Percentiles rank a stretch among this genome's conserved stretches.
Conservation (phyloP, 768 basidiomycete species). For the Leccinum disarticulatum region DNA sequence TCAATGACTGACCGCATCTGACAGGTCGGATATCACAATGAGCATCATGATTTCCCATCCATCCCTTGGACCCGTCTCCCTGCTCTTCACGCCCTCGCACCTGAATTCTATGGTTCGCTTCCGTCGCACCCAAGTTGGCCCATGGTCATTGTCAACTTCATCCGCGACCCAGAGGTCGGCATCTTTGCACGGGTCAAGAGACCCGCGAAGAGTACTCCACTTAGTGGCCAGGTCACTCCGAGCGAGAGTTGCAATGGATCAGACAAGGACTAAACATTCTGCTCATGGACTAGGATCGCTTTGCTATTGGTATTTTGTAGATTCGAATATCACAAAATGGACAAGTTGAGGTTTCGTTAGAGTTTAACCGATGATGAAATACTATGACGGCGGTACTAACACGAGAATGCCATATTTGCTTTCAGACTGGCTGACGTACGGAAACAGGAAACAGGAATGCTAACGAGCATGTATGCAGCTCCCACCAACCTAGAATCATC, state of each 20-base stretch:
- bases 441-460: slow-evolving; percentile 6
- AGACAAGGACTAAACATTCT: slow-evolving; percentile 17
- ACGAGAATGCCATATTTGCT: slow-evolving; percentile 10
- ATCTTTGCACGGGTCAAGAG: slow-evolving; percentile 88
- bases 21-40: slow-evolving; percentile 97
- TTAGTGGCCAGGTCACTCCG: slow-evolving; percentile 21
- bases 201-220: slow-evolving; percentile 39
- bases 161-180: slow-evolving; percentile 84
- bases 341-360: not conserved
- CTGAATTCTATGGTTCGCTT: slow-evolving; percentile 88
- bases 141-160: slow-evolving; percentile 93
- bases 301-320: slow-evolving; percentile 18
- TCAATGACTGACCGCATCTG: slow-evolving; percentile 32
- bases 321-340: slow-evolving; percentile 11
- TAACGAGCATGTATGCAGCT: slow-evolving; percentile 18
- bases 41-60: slow-evolving; percentile 98
- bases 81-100: slow-evolving; percentile 75
- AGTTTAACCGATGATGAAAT: not conserved
- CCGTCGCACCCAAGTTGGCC: slow-evolving; percentile 92
- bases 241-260: slow-evolving; percentile 6
- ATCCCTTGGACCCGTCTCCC: slow-evolving; percentile 94
- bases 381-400: slow-evolving; percentile 5
- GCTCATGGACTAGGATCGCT: slow-evolving; percentile 7
- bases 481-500: slow-evolving; percentile 10
- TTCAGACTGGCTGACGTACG: slow-evolving; percentile 9